phyloP scores from a whole-genome alignment of 306 rosid genomes.

The Malus sieversii region DNA sequence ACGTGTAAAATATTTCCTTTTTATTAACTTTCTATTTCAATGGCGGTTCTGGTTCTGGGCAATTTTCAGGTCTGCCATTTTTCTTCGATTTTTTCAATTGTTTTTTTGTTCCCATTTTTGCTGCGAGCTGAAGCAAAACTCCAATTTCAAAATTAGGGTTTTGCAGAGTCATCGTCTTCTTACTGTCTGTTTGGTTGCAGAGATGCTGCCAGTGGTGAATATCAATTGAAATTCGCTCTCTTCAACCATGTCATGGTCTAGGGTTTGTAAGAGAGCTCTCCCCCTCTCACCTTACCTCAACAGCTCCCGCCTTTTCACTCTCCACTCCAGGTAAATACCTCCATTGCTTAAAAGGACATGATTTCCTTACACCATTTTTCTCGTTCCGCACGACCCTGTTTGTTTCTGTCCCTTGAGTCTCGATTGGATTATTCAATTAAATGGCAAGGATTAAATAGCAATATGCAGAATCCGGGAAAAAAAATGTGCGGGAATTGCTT shows the following conservation, averaged over 20 bases:
- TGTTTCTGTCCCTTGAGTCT: not conserved
- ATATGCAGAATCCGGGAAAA: not conserved
- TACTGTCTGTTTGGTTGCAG: not conserved
- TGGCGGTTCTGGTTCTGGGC: too few species aligned
- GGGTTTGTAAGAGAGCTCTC: constrained; percentile 35
- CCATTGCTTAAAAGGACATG: not conserved
- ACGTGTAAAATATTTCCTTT: not conserved
- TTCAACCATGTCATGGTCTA: constrained; percentile 45
- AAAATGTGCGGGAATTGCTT: not conserved
- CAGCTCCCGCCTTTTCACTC: constrained; percentile 13
- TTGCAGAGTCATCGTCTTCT: not conserved
- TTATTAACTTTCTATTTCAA: too few species aligned
- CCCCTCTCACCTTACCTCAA: constrained; percentile 25
- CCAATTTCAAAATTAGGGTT: not conserved
- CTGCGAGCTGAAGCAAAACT: not conserved
- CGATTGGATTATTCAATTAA: not conserved
- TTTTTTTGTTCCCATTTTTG: not conserved
- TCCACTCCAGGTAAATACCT: not conserved
- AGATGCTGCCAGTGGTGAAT: not conserved
- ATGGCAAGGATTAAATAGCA: not conserved
- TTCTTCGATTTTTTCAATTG: too few species aligned
- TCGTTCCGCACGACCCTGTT: not conserved
- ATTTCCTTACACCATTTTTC: not conserved
- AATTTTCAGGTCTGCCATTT: too few species aligned
- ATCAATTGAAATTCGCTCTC: constrained; percentile 5